Conservation (phyloP, 805 yeast species). For the Candida oleophila region DNA sequence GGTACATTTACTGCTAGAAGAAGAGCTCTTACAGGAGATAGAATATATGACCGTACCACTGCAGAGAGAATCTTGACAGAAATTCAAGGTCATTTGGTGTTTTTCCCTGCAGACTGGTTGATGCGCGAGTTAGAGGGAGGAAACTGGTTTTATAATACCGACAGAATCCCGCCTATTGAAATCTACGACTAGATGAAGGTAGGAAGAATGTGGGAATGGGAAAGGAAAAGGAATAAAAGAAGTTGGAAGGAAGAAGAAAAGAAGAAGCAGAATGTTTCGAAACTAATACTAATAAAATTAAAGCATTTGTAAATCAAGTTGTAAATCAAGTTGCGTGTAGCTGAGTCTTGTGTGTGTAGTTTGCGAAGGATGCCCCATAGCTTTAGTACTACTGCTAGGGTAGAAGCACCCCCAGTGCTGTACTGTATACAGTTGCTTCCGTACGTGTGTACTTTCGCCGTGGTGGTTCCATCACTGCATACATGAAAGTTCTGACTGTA, state of each 20-base stretch:
- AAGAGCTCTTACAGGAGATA: constrained; percentile 38
- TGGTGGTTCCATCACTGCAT: too few relatives aligned
- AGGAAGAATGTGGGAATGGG: background rate
- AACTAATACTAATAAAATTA: background rate
- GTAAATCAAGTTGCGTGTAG: too few relatives aligned
- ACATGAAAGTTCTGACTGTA: too few relatives aligned
- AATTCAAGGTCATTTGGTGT: constrained; percentile 81
- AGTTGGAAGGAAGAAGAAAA: background rate
- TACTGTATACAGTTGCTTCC: too few relatives aligned
- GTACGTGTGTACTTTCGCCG: too few relatives aligned
- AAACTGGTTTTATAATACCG: constrained; percentile 94
- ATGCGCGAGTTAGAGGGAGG: constrained; percentile 81
- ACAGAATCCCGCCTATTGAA: constrained; percentile 92
- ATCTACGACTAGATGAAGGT: constrained; percentile 61
- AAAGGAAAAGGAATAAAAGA: background rate
- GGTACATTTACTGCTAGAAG: constrained; percentile 37
- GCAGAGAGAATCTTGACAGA: constrained; percentile 72
- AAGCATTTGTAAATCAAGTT: background rate
- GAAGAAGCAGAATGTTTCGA: too few relatives aligned
- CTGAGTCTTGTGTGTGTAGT: too few relatives aligned
- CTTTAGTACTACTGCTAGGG: too few relatives aligned
- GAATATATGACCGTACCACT: constrained; percentile 67
- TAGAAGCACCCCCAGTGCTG: too few relatives aligned
- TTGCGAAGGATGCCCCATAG: too few relatives aligned
- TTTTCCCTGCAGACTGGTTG: constrained; percentile 94